A percentile compares a stretch with the other conserved stretches of the same genome.
phyloP scores from a whole-genome alignment of 2,329 filamentous ascomycete species.

The Blastomyces gilchristii region DNA sequence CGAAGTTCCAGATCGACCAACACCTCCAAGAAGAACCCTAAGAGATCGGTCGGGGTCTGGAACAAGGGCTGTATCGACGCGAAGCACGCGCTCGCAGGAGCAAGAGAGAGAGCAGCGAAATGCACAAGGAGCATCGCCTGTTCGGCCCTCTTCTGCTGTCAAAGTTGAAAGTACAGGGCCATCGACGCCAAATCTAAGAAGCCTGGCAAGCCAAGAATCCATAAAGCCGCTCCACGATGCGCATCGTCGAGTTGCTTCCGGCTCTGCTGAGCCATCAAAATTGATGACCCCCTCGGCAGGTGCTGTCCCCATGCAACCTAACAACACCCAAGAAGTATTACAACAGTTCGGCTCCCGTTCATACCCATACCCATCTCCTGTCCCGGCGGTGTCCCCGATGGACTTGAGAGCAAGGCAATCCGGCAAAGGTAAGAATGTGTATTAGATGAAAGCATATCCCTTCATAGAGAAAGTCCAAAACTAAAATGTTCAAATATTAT shows the following conservation, averaged over 20 bases:
- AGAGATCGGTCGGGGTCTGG: conserved; percentile 23
- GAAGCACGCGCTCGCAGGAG: conserved; percentile 18
- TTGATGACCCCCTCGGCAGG: conserved; percentile 5
- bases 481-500: not conserved
- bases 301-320: not conserved
- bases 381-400: not conserved
- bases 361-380: not conserved
- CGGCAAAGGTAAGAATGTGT: not conserved
- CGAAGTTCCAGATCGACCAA: conserved; percentile 15
- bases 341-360: not conserved
- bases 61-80: not conserved
- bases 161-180: conserved; percentile 22
- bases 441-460: not conserved
- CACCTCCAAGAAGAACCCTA: conserved; percentile 26
- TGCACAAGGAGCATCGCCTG: not conserved
- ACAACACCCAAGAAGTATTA: not conserved
- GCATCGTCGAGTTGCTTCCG: not conserved
- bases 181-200: conserved; percentile 2
- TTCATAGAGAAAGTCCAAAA: not conserved
- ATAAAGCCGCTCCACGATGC: not conserved
- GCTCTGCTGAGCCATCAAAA: conserved; percentile 2
- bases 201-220: not conserved
- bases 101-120: conserved; percentile 15
- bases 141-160: conserved; percentile 20
- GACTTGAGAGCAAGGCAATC: not conserved